Evolutionary conservation across 148 eudicot genomes (phyloP), one percentile per base, ranked within the genome.

Genomic region (Amaranthus palmeri): DNA sequence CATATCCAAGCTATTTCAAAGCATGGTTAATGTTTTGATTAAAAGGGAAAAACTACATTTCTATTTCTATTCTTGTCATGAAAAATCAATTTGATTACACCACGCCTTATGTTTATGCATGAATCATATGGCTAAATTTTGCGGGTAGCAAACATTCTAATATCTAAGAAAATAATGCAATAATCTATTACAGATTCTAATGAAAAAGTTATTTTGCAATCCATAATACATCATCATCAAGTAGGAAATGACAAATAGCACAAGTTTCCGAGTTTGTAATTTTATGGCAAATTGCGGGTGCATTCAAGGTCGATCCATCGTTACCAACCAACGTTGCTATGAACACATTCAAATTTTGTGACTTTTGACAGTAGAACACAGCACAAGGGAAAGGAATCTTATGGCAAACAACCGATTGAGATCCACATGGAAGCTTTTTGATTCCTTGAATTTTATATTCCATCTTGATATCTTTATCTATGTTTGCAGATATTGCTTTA

Each of bases 351-450:
- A 75, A 68, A 10, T 68, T 75, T 36, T 68, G 67, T 4, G 47
- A 15, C 50, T 61, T 75, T 42, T 75, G 67, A 18, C 72, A 68
- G 40, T 58, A 75, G 65, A 75, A 75, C 3, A 75, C 72, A 51
- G 72, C 78, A 43, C 67, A 75, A 50, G 78, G 78, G 54, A 75
- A 75, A 68, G 78, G 72, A 8, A 75, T 59, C 58, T 75, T 75
- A 60, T 75, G 78, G 54, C 78, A 75, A 8, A 51, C 25, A 11
- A 75, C 68, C 2, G 72, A 47, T 12, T 56, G 14, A 51, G 52
- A 8, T 0, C 72, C 72, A 42, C 60, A 58, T n/a, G 78, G 72
- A 7, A 75, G 63, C 67, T 68, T 75, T 61, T 68, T 75, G 10
- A 75, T 59, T 5, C 68, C 68, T 42, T 51, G 61, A 50, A 75